Base-by-base conservation (phyloP, 2,329 filamentous ascomycete species). In the Penicillium sp. region DNA sequence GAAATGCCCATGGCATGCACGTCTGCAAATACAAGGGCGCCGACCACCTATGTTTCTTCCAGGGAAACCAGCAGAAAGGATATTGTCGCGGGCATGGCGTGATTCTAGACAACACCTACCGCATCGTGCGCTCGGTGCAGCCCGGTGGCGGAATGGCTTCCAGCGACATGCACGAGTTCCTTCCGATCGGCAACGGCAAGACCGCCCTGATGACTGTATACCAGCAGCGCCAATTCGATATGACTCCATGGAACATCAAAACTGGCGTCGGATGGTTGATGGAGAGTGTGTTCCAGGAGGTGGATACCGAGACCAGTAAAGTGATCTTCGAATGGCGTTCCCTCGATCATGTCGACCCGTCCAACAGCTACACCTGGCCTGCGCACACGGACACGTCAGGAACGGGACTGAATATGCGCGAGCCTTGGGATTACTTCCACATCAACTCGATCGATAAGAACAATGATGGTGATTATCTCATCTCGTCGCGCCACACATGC, bases 101-200 rank as follows among this genome's bases (percentile, higher is more conserved):
- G 21, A 81, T 81, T 52, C 74, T 81, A 76, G 74, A 81, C 59
- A 72, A 74, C 48, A 69, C 70, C 42, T 81, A 81, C 59, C 70
- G 74, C 38, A 74, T 78, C 39, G 77, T 80, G 42, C 73, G 74
- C 59, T 79, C 76, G 4, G 72, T 81, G 23, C 67, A 71, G 42
- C 65, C 73, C 0, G 68, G 69, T 2, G 72, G 70, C 21, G 70
- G 70, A 34, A 72, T 72, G 65, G 66, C 70, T 6, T 73, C 73
- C 23, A 74, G 71, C 60, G 79, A 81, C 60, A 79, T 80, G 77
- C 79, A 81, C 60, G 79, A 81, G 53, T 81, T 81, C 61, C 72
- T 68, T 52, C 68, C 76, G 33, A 74, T 79, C 44, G 72, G 76
- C 28, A 70, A 74, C 46, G 77, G 78, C 41, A 70, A 68, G 49